phyloP scores from a whole-genome alignment of 116 monocot genomes.

The Trichopus zeylanicus region DNA sequence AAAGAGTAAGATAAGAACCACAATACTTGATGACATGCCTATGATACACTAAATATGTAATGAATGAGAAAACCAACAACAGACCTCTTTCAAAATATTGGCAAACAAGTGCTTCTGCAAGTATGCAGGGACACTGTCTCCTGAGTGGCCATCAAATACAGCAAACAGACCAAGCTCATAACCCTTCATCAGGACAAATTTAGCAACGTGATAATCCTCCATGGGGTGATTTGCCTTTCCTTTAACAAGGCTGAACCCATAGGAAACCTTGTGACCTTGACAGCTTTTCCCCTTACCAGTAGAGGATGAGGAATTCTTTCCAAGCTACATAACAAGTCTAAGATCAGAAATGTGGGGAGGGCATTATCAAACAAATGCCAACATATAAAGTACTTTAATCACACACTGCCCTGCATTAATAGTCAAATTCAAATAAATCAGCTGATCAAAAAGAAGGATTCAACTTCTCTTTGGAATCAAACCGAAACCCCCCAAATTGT shows the following conservation, averaged over 20 bases:
- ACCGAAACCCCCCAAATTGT: too few relatives aligned
- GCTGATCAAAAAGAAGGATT: not conserved
- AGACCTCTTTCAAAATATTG: constrained; percentile 82
- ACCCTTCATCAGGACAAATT: constrained; percentile 50
- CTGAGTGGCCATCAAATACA: constrained; percentile 90
- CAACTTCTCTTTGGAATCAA: not conserved
- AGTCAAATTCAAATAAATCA: too few relatives aligned
- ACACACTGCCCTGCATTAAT: not conserved
- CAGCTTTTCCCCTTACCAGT: constrained; percentile 57
- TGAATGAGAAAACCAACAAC: not conserved
- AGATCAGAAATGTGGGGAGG: too few relatives aligned
- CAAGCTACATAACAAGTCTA: not conserved
- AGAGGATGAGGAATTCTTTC: constrained; percentile 18
- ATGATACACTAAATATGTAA: not conserved
- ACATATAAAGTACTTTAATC: not conserved
- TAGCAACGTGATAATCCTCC: constrained; percentile 87
- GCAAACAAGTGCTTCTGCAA: constrained; percentile 76
- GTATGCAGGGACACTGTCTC: constrained; percentile 67
- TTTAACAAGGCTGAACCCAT: constrained; percentile 80
- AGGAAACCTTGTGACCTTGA: constrained; percentile 42
- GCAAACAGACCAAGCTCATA: constrained; percentile 81
- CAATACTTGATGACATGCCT: not conserved
- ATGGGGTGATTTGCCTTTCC: constrained; percentile 92
- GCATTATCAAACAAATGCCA: not conserved
- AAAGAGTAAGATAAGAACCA: constrained; percentile 1